Base-by-base conservation (phyloP, 176 grass and related monocot genomes). In the Lolium perenne region DNA sequence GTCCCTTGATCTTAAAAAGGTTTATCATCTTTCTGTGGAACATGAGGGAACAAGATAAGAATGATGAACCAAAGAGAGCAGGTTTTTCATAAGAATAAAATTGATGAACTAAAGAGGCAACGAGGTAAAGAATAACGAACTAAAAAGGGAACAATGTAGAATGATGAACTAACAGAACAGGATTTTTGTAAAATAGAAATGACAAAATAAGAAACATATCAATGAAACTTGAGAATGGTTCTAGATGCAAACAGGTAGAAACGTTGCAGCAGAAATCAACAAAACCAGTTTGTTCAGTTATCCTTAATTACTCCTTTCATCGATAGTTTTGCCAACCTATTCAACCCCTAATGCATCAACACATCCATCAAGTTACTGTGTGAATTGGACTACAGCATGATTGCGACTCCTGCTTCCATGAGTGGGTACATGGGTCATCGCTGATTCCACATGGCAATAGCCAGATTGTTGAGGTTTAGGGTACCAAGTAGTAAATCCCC, bases 1-100 rank as follows among this genome's bases (percentile, higher is more conserved):
- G 84, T 3, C 90, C 93, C 68, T 95, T 92, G 25, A 94, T 83
- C 78, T 94, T 89, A 35, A 94, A 87, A 48, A 91, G 89, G 57
- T 91, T 94, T 67, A 94, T 89, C 92, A 91, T 89, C 41, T 74
- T 89, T 87, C 83, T 83, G 64, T 49, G 16, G 45, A 83, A 48
- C n/a, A 59, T 55, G 47, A 54, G 13, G 3, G 2, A 20, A 66
- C 53, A 10, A 65, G 71, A 5, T 78, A 69, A 85, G 12, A 12
- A 66, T 12, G 0, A 40, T 14, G 38, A 74, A n/a, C 17, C 9
- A 61, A 48, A 65, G 62, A 49, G 17, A 68, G 29, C 8, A 61
- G 62, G 7, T 29, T 47, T 59, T 21, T 58, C 54, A 56, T 56
- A 2, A 56, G 54, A 56, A 56, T 3, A 62, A 79, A 61, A 45